Evolutionary conservation across 129 eudicot genomes (phyloP), one percentile per base, ranked within the genome.

Genomic region (Flaveria linearis): DNA sequence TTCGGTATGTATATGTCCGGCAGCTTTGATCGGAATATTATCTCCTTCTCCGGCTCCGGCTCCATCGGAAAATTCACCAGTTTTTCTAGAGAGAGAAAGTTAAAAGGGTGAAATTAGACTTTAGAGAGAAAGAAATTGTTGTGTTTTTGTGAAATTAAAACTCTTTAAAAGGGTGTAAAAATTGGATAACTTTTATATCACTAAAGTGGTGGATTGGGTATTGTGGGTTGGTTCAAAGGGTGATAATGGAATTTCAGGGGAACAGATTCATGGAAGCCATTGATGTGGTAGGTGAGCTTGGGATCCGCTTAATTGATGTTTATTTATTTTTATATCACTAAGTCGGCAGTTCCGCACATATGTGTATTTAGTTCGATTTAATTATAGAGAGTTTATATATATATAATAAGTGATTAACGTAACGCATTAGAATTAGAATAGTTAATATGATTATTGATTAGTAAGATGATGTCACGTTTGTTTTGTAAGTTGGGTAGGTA

Each of bases 1-100:
- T 86, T 89, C 2, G 98, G 98, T 53, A 94, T 87, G 85, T 86
- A 77, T 45, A 94, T 94, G 50, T 94, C 96, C 5, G 96, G 97
- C 25, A 94, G 93, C 49, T 89, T 94, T 53, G 98, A 94, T 68
- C 91, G 85, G 86, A 94, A 94, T 30, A 94, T 91, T 25, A 78
- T 88, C 9, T 91, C 92, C 72, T 79, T 73, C 55, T 74, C 79
- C 65, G 66, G 46, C 50, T 74, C 91, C 50, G 13, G 41, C 41
- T 36, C 8, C 89, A 86, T 86, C 52, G 67, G 56, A 43, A 70
- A 51, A 56, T 41, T 1, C 25, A 3, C 7, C 41, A 36, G 41
- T 36, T 36, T 36, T 36, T 36, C 41, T 33, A 33, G 39, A 5
- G 7, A 33, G 39, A 28, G 30, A 2, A 30, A 36, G 41, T 36